Conservation (phyloP, 1,284 basidiomycete genomes). For the Naganishia sp. region DNA sequence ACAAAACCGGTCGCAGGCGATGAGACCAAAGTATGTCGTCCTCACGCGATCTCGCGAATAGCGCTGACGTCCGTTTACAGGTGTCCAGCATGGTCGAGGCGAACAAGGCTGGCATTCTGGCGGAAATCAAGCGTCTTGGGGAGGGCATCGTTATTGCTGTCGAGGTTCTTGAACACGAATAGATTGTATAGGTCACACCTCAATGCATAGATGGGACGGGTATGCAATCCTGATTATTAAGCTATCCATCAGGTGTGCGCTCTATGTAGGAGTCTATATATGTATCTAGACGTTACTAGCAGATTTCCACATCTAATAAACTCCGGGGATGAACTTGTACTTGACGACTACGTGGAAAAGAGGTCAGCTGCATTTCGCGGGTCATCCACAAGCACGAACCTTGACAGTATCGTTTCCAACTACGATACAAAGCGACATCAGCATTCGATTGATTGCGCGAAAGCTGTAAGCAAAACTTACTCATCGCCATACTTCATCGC, state of each 20-base stretch:
- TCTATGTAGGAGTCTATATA: not conserved
- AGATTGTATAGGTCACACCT: not conserved
- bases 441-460: not conserved
- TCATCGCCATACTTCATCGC: constrained; percentile 92
- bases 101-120: constrained; percentile 69
- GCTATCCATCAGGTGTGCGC: not conserved
- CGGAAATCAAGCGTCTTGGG: constrained; percentile 79
- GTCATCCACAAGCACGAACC: constrained; percentile 11
- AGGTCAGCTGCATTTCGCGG: not conserved
- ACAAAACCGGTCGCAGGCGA: constrained; percentile 58
- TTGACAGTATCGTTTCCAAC: constrained; percentile 36
- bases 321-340: constrained; percentile 80
- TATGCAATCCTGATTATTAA: not conserved
- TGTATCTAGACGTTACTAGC: not conserved
- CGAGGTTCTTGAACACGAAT: constrained; percentile 32
- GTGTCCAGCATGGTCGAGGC: constrained; percentile 66
- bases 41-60: not conserved
- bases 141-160: constrained; percentile 66
- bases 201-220: not conserved
- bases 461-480: constrained; percentile 16
- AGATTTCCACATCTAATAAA: constrained; percentile 51
- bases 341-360: constrained; percentile 61
- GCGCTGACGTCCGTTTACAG: constrained; percentile 31
- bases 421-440: constrained; percentile 56
- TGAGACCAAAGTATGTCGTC: constrained; percentile 36